Base-by-base conservation (phyloP, 1,284 basidiomycete genomes). In the Apiotrichum gracile region DNA sequence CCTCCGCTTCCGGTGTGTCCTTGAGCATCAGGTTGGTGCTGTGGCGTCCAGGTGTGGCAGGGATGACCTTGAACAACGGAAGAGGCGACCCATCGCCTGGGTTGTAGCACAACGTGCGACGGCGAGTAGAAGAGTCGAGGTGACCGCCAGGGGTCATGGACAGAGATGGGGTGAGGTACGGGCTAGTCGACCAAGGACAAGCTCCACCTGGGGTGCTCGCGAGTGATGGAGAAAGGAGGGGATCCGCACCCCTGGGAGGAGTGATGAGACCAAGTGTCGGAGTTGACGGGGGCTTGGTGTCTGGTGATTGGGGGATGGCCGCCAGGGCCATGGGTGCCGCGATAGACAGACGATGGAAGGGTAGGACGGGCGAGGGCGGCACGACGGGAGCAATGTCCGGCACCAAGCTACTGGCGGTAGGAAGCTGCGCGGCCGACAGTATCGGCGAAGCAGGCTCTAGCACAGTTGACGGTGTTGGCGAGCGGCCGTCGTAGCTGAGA, bases 21-120 rank as follows among this genome's bases (percentile, higher is more conserved):
- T 56, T 57, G 16, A 45, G 52, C 57, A 58, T 61, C 54, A 61
- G 49, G 13, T 50, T 8, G 3, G 47, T 3, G 59, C 51, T 39
- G 57, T 56, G 48, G 8, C 67, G 54, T 47, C 66, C 63, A 1
- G 71, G 71, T 6, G 72, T 73, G 4, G 72, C 69, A n/a, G 72
- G 72, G 31, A 73, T 72, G 55, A 73, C 63, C 39, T 73, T 72
- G 54, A 73, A 55, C 61, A 68, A 65, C 3, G 70, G 70, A 19
- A 69, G 26, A 8, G 45, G 51, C 12, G 46, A 47, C 16, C 26
- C 41, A 14, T 50, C 47, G 8, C 21, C 29, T 2, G 38, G 3
- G 33, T 7, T 2, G 16, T 19, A 14, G 27, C 31, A 34, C 16
- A 4, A 19, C 7, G n/a, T 22, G 31, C 40, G 29, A 17, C 22